Evolutionary conservation across 306 rosid genomes (phyloP).

Genomic region (Acmispon strigosus): DNA sequence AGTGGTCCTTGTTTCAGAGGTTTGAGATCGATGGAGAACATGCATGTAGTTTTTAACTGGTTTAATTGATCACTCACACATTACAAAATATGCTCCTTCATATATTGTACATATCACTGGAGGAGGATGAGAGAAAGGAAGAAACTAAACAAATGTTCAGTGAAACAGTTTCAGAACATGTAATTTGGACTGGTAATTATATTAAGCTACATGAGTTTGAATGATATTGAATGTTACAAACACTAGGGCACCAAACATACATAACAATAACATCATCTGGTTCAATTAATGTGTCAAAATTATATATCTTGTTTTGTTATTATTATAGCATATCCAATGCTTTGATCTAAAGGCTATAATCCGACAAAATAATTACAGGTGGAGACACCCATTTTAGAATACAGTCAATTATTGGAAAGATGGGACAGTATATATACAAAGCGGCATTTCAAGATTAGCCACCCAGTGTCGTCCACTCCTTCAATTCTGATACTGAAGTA

Average conservation of each 20-base stretch:
- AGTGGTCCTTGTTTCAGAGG: constrained; percentile 27
- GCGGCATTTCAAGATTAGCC: too few relatives aligned
- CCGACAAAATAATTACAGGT: background rate
- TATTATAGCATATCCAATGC: background rate
- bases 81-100: background rate
- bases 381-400: background rate
- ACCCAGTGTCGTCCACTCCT: too few relatives aligned
- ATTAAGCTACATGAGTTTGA: background rate
- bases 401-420: background rate
- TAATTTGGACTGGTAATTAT: too few relatives aligned
- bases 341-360: background rate
- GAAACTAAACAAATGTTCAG: background rate
- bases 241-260: background rate
- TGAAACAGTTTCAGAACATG: too few relatives aligned
- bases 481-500: too few relatives aligned
- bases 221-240: background rate
- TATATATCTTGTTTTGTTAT: background rate
- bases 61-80: background rate
- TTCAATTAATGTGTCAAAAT: background rate
- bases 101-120: too few relatives aligned
- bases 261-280: too few relatives aligned
- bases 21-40: background rate
- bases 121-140: too few relatives aligned
- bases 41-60: too few relatives aligned
- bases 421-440: too few relatives aligned